Evolutionary conservation across 495 filamentous ascomycete genomes (phyloP).

Genomic region (Elaphomyces granulatus): DNA sequence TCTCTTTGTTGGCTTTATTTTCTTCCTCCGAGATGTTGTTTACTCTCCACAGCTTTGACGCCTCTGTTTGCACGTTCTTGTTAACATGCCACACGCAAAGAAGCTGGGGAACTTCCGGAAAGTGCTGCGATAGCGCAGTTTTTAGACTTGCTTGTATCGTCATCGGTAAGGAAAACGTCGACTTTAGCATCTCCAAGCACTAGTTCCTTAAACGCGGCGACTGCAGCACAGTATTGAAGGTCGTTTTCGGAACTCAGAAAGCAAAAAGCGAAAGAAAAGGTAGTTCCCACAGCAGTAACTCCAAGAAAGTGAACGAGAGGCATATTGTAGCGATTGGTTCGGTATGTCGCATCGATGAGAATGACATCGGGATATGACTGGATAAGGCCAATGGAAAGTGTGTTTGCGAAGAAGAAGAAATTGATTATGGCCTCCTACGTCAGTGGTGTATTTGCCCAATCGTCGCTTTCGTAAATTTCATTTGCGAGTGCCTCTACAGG

Average conservation of each 20-base stretch:
- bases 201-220: not conserved
- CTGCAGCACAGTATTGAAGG: not conserved
- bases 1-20: not conserved
- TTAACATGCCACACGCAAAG: not conserved
- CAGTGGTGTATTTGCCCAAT: too few relatives aligned
- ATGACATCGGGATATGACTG: not conserved
- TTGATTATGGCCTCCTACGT: too few relatives aligned
- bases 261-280: not conserved
- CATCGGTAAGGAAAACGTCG: not conserved
- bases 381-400: not conserved
- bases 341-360: not conserved
- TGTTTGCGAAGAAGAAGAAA: not conserved
- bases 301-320: not conserved
- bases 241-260: not conserved
- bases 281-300: not conserved
- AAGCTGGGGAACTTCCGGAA: not conserved
- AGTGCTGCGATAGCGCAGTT: not conserved
- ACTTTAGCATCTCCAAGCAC: not conserved
- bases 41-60: not conserved
- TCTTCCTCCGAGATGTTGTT: not conserved
- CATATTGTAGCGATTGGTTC: not conserved
- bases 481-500: too few relatives aligned
- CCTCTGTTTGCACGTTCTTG: not conserved
- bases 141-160: not conserved
- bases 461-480: too few relatives aligned